Evolutionary conservation across 2,329 filamentous ascomycete genomes (phyloP).

Genomic region (Epichloe gansuensis): DNA sequence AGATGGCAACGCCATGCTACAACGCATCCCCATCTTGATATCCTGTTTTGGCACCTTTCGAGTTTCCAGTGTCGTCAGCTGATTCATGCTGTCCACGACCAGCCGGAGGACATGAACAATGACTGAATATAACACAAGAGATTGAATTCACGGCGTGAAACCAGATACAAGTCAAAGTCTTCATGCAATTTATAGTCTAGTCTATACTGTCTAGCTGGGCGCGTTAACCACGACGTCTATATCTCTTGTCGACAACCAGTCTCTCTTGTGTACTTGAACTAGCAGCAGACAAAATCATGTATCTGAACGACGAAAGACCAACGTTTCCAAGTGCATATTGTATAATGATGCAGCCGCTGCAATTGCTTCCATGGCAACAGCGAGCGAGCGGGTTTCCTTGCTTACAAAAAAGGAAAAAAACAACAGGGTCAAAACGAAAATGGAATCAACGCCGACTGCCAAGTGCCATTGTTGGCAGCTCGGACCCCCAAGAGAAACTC

Average conservation of each 20-base stretch:
- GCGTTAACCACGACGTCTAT: not conserved
- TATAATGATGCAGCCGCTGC: not conserved
- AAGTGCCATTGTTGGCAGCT: not conserved
- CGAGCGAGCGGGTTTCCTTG: not conserved
- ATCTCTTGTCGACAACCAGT: not conserved
- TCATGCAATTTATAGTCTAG: not conserved
- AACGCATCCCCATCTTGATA: no score
- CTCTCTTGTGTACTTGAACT: not conserved
- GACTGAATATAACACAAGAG: no score
- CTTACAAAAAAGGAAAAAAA: not conserved
- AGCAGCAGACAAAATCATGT: not conserved
- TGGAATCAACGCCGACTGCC: conserved; percentile 2
- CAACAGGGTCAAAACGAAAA: not conserved
- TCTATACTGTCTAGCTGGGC: not conserved
- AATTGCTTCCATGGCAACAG: not conserved
- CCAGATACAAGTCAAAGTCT: no score
- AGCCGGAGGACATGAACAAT: no score
- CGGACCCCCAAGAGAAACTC: not conserved
- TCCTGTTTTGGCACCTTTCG: no score
- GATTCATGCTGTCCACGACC: no score
- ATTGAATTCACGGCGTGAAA: no score
- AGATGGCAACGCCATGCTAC: no score
- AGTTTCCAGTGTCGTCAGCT: no score
- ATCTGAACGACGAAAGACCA: not conserved
- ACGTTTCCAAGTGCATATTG: not conserved